Percentiles rank a stretch among this genome's conserved stretches.
Conservation (phyloP, 352 stramenopile species). For the Peronospora destructor region DNA sequence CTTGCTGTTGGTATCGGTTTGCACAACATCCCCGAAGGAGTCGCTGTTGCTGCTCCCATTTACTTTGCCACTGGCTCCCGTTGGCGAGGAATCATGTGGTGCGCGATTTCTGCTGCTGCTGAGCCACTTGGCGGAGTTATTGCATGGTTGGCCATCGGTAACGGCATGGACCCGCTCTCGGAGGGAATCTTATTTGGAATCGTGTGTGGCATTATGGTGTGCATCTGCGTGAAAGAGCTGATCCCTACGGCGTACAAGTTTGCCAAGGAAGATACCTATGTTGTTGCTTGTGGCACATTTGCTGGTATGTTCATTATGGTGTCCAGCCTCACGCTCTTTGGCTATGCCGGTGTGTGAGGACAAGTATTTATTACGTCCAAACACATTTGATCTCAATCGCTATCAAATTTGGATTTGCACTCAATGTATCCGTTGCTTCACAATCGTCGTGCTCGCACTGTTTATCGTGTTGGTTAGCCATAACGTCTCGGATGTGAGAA, state of each 20-base stretch:
- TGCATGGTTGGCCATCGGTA: slow-evolving; percentile 78
- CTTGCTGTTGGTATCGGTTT: slow-evolving; percentile 92
- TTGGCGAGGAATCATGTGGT: slow-evolving; percentile 91
- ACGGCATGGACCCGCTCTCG: slow-evolving; percentile 48
- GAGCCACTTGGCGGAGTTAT: slow-evolving; percentile 86
- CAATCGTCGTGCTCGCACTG: too few relatives aligned
- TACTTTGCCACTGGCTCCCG: slow-evolving; percentile 93
- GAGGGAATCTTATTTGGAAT: slow-evolving; percentile 89
- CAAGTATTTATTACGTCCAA: background rate
- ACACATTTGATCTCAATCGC: background rate
- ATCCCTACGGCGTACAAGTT: slow-evolving; percentile 88
- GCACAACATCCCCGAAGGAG: slow-evolving; percentile 95
- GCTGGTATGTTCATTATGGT: slow-evolving; percentile 86
- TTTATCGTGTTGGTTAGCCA: too few relatives aligned
- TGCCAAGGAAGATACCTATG: slow-evolving; percentile 58
- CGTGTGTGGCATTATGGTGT: slow-evolving; percentile 92
- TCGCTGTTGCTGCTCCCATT: slow-evolving; percentile 92
- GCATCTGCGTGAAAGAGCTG: slow-evolving; percentile 87
- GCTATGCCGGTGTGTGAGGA: slow-evolving; percentile 41
- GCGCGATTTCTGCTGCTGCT: slow-evolving; percentile 76
- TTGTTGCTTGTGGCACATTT: slow-evolving; percentile 76
- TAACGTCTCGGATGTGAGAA: too few relatives aligned
- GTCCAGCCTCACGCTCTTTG: slow-evolving; percentile 82
- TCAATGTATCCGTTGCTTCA: too few relatives aligned
- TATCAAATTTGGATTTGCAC: background rate